Evolutionary conservation across 495 filamentous ascomycete species (phyloP).

Genomic region (Thozetella sp.): DNA sequence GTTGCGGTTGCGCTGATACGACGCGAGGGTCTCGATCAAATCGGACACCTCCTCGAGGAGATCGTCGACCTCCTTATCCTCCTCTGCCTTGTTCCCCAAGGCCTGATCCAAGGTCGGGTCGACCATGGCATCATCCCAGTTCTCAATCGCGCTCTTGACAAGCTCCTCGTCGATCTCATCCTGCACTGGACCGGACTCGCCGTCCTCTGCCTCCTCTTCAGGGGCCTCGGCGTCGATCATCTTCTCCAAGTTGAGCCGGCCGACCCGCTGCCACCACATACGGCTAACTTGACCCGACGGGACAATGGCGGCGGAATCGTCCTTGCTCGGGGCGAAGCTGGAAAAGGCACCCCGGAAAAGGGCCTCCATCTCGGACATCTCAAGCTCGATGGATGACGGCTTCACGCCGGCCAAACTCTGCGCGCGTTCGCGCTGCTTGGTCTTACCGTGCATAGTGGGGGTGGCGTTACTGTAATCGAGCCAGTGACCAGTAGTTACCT

Average conservation of each 20-base stretch:
- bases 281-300: slow-evolving; percentile 69
- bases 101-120: slow-evolving; percentile 53
- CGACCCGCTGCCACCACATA: slow-evolving; percentile 87
- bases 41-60: slow-evolving; percentile 79
- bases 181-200: slow-evolving; percentile 29
- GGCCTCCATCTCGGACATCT: slow-evolving; percentile 68
- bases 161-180: slow-evolving; percentile 43
- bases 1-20: slow-evolving; percentile 83
- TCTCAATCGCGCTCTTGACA: slow-evolving; percentile 45
- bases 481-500: slow-evolving; percentile 64
- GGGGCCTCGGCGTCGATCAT: slow-evolving; percentile 37
- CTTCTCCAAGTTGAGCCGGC: slow-evolving; percentile 57
- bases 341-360: slow-evolving; percentile 84
- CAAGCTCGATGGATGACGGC: slow-evolving; percentile 50
- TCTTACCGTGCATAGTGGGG: slow-evolving; percentile 59
- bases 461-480: slow-evolving; percentile 67
- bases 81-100: slow-evolving; percentile 46
- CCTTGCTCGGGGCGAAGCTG: slow-evolving; percentile 81
- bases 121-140: slow-evolving; percentile 49
- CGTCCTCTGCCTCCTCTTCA: slow-evolving; percentile 37
- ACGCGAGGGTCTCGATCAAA: slow-evolving; percentile 80
- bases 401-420: slow-evolving; percentile 67
- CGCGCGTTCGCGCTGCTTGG: slow-evolving; percentile 70
- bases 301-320: slow-evolving; percentile 75
- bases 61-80: slow-evolving; percentile 72